phyloP scores from a whole-genome alignment of 1,284 basidiomycete genomes.

The Fomes fomentarius region DNA sequence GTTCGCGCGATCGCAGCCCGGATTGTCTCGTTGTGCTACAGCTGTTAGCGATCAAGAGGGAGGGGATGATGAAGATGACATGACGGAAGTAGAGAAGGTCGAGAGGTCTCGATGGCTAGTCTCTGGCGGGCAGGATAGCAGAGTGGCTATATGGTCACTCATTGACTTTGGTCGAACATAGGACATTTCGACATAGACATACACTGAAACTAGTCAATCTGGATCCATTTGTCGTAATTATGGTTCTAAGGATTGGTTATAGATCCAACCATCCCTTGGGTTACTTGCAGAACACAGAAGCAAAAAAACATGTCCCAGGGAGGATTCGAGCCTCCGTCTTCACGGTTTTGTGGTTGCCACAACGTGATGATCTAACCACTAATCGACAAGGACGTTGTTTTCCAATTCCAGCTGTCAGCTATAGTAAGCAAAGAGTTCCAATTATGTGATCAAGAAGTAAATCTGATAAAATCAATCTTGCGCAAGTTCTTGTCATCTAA shows the following conservation, averaged over 20 bases:
- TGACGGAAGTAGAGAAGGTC: slow-evolving; percentile 52
- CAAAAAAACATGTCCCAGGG: slow-evolving; percentile 19
- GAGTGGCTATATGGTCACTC: slow-evolving; percentile 80
- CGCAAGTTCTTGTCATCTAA: too few species aligned
- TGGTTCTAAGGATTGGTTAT: too few species aligned
- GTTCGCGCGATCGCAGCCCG: slow-evolving; percentile 54
- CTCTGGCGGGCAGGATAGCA: slow-evolving; percentile 72
- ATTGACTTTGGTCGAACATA: slow-evolving; percentile 61
- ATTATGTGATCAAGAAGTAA: too few species aligned
- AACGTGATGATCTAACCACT: slow-evolving; percentile 28
- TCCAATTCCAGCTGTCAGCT: too few species aligned
- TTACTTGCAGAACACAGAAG: neutral
- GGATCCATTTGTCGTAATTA: too few species aligned
- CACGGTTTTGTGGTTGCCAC: slow-evolving; percentile 18
- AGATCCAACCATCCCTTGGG: too few species aligned
- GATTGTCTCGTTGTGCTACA: neutral
- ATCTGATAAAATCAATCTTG: too few species aligned
- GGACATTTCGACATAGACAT: neutral
- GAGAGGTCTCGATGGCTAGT: slow-evolving; percentile 69
- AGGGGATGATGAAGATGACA: slow-evolving; percentile 53
- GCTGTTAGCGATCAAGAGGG: too few species aligned
- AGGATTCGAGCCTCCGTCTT: slow-evolving; percentile 26
- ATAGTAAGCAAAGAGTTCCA: too few species aligned
- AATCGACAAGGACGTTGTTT: slow-evolving; percentile 24
- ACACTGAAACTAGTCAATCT: too few species aligned